Base-by-base conservation (phyloP, 345 rosid genomes). In the Stellera chamaejasme region DNA sequence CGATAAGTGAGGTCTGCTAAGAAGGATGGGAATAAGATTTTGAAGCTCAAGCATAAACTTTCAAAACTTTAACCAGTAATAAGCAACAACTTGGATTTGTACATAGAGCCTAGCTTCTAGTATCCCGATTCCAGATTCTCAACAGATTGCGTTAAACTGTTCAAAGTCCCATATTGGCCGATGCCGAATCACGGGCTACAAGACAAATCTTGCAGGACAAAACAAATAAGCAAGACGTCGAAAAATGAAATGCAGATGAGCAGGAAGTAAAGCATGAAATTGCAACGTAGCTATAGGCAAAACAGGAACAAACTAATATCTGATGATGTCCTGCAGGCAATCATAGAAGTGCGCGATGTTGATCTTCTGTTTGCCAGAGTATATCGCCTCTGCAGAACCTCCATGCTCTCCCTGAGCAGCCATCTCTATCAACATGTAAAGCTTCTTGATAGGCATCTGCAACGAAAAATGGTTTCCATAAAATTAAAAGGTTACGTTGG, bases 351-450 rank as follows among this genome's bases (percentile, higher is more conserved):
- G 92, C 15, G 73, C 41, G 52, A 87, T 75, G 36, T 76, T 68
- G 25, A 93, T 85, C 81, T 87, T 93, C 55, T 83, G 80, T 66
- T 19, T 66, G 0, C 99, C 96, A 0, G 78, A 69, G 72, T 63
- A 90, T 61, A 85, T 79, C 11, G 90, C 87, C 67, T 87, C 96
- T 0, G 95, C 80, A 6, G 84, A 67, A 45, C 90, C 95, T 48
- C 96, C 97, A 2, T 52, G 67, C 65, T 83, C 88, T 48, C 99
- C 95, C 59, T 90, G 96, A 14, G 88, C 99, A 13, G 97, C 99
- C 99, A 93, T 93, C 66, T 93, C 97, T 23, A 90, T 64, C 73
- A 87, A 62, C 90, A 76, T 83, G 69, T 87, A 93, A 28, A 90
- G 80, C 81, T 90, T 85, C 79, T 90, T 79, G 79, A 90, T 76